Percentiles rank a stretch among this genome's conserved stretches.
Conservation (phyloP, 106 monocot genomes). For the Dendrobium huoshanense region DNA sequence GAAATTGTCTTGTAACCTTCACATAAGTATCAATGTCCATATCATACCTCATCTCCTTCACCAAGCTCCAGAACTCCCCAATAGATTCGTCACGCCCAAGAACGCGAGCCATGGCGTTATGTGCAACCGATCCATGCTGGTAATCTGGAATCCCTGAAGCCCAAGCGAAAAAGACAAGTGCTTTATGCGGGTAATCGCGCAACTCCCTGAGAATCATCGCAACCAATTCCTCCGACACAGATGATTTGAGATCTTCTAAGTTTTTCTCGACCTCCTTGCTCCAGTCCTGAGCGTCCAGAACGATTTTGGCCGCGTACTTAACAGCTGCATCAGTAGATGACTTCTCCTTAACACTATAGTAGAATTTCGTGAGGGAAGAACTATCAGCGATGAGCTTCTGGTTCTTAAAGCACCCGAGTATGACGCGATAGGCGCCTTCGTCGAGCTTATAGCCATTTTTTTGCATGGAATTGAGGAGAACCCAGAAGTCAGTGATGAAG, state of each 20-base stretch:
- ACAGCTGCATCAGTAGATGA: conserved; percentile 3
- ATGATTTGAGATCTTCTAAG: conserved; percentile 12
- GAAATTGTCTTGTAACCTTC: conserved; percentile 59
- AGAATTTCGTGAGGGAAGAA: conserved; percentile 36
- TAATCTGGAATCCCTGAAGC: conserved; percentile 21
- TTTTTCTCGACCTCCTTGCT: conserved; percentile 17
- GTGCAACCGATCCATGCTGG: conserved; percentile 35
- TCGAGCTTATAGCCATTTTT: conserved; percentile 42
- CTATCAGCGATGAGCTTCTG: conserved; percentile 37
- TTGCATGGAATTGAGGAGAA: conserved; percentile 48
- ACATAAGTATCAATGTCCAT: conserved; percentile 88
- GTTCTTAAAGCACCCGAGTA: conserved; percentile 47
- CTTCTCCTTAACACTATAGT: conserved; percentile 1
- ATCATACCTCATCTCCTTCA: conserved; percentile 55
- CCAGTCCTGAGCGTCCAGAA: conserved; percentile 14
- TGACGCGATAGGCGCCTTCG: conserved; percentile 32
- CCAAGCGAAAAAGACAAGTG: conserved; percentile 78
- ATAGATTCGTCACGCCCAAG: conserved; percentile 48
- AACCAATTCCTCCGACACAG: conserved; percentile 36
- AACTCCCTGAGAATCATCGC: conserved; percentile 37
- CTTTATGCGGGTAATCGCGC: conserved; percentile 39
- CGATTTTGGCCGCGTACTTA: conserved; percentile 7
- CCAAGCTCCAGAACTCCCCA: conserved; percentile 55
- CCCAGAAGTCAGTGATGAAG: conserved; percentile 51
- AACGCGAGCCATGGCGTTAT: conserved; percentile 65